Evolutionary conservation across 352 stramenopile genomes (phyloP).

Genomic region (Phytophthora tentaculata): DNA sequence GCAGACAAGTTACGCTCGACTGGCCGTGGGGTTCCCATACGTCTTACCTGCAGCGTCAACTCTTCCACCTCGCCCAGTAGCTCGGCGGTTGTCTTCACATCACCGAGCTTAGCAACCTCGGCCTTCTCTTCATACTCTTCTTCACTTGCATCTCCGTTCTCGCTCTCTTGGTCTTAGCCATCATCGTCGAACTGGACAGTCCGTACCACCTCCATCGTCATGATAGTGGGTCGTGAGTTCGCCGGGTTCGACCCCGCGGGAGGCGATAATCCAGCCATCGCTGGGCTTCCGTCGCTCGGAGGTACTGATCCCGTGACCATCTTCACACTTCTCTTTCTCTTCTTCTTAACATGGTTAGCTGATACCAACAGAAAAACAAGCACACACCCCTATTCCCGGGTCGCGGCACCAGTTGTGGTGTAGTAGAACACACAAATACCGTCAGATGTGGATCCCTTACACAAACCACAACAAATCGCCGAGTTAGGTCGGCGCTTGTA

Average conservation of each 20-base stretch:
- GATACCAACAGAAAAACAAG: neutral
- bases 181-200: conserved; percentile 1
- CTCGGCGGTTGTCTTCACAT: neutral
- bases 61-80: neutral
- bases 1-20: conserved; percentile 7
- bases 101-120: neutral
- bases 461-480: neutral
- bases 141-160: neutral
- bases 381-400: neutral
- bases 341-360: neutral
- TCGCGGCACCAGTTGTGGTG: neutral
- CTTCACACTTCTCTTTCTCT: neutral
- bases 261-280: neutral
- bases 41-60: conserved; percentile 4
- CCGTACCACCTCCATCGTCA: too few relatives aligned
- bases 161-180: neutral
- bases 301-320: neutral
- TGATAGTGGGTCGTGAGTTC: neutral
- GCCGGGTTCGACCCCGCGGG: neutral
- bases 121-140: neutral
- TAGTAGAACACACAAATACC: neutral
- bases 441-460: neutral
- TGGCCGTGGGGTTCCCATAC: conserved; percentile 3
- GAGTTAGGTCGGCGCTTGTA: neutral
- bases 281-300: neutral